Percentiles rank a stretch among this genome's conserved stretches.
These are phyloP conservation scores for Miscanthus sacchariflorus DNA, from an alignment of 202 grass and related monocot species.

Conservation along the genomic window DNA sequence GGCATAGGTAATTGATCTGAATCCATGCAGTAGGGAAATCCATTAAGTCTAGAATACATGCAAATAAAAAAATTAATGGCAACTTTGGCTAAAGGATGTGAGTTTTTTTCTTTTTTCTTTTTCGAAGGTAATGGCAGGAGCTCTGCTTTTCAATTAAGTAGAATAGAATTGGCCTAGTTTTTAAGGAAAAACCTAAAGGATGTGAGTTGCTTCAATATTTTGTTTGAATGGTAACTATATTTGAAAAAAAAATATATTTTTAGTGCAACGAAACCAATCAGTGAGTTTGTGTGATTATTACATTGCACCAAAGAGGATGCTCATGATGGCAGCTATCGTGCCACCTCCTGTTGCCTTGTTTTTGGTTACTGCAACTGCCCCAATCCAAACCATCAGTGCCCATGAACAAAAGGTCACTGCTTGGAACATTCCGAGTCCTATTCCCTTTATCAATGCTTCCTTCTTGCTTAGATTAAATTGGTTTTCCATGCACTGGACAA, in stretches of 20 bases:
- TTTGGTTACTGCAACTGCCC: constrained; percentile 55
- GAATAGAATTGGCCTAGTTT: too few relatives aligned
- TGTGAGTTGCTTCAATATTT: background rate
- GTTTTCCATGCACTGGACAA: constrained; percentile 54
- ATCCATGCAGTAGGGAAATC: constrained; percentile 32
- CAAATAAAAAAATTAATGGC: background rate
- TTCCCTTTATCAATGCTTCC: constrained; percentile 63
- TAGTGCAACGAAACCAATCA: background rate
- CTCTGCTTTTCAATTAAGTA: too few relatives aligned
- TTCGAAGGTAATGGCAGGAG: too few relatives aligned
- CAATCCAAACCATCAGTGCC: constrained; percentile 64
- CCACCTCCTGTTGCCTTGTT: constrained; percentile 55
- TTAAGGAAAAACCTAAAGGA: background rate
- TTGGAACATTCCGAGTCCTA: constrained; percentile 71
- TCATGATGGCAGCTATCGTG: constrained; percentile 64
- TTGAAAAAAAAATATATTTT: background rate
- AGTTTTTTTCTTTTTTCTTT: too few relatives aligned
- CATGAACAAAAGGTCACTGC: constrained; percentile 69
- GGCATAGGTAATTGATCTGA: constrained; percentile 74
- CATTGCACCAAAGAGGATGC: constrained; percentile 76
- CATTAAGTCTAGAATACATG: constrained; percentile 24
- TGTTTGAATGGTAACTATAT: background rate
- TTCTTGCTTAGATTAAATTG: constrained; percentile 72
- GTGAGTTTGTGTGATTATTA: constrained; percentile 38
- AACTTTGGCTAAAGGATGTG: background rate